Conservation (phyloP, 2,329 filamentous ascomycete genomes). For the Verticillium albo-atrum region DNA sequence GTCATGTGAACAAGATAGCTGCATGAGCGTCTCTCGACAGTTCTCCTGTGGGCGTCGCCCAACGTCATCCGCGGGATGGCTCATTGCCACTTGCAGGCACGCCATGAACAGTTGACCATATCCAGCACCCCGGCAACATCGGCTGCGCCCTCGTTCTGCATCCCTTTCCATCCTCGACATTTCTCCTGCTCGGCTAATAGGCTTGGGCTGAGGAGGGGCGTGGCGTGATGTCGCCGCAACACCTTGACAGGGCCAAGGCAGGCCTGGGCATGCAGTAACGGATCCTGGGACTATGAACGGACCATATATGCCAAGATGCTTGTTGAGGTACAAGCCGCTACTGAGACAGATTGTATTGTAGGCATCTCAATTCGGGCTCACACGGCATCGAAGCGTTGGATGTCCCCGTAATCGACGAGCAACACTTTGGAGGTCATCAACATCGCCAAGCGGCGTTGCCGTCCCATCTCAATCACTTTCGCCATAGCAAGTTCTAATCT, state of each 20-base stretch:
- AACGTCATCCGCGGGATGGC: neutral
- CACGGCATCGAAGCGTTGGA: no score
- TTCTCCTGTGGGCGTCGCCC: neutral
- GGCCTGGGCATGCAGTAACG: neutral
- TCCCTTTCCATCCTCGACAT: neutral
- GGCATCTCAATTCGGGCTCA: no score
- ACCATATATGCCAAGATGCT: neutral
- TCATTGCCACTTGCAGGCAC: neutral
- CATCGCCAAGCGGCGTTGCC: no score
- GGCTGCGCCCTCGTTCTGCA: neutral
- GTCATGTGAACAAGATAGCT: neutral
- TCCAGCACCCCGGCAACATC: neutral
- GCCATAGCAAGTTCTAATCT: neutral
- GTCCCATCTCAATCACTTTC: neutral
- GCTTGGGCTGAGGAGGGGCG: neutral
- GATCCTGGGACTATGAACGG: neutral
- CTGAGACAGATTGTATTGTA: no score
- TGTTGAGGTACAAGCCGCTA: neutral
- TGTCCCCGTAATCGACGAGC: no score
- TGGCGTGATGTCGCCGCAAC: neutral
- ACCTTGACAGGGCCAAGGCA: neutral
- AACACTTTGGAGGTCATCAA: no score
- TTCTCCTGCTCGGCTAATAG: neutral
- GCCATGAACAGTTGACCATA: neutral
- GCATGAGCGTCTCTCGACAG: neutral